Evolutionary conservation across 495 filamentous ascomycete genomes (phyloP), one percentile per base, ranked within the genome.

Genomic region (Lasiosphaeria ovina): DNA sequence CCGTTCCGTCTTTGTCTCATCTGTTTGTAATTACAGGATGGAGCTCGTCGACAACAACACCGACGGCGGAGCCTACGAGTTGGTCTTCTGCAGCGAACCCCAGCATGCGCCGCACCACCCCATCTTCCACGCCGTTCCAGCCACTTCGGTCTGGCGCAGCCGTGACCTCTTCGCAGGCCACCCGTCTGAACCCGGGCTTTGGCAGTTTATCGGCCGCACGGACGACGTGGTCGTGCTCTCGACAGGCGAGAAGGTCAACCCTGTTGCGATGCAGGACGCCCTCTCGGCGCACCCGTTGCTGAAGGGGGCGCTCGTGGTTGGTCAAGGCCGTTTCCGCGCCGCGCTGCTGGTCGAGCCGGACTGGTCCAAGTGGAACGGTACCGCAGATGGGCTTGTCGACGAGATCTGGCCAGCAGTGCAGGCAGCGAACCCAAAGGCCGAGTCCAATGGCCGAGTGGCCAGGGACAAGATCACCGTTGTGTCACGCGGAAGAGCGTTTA

Each of bases 201-300:
- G 80, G 82, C 62, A 58, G 7, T 80, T 77, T 60, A 58, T 64
- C 33, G 78, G 81, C 0, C 72, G 83, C 33, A 58, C 64, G 0
- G 83, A 87, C 59, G 83, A 87, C 61, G 66, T 84, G 34, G 77
- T 87, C 40, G 81, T 83, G 0, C 73, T 87, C 51, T 73, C 72
- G 11, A 85, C 81, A 59, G 84, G 82, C 3, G 78, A 85, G 57
- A 87, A 86, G 66, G 61, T 81, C 36, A 81, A 84, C 54, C 83
- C 84, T 0, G 67, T 77, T 0, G 60, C 74, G 2, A 71, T 82
- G 33, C 83, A 87, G 60, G 66, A 65, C 40, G 51, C 62, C 0
- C 56, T 85, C 4, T 55, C 61, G 8, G 61, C 65, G 1, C 72
- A 80, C 54, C 72, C 76, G 0, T 56, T 49, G 2, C 72, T 85